These are phyloP conservation scores for Thielaviopsis punctulata DNA, from an alignment of 2,329 filamentous ascomycete species.

Conservation along the genomic window DNA sequence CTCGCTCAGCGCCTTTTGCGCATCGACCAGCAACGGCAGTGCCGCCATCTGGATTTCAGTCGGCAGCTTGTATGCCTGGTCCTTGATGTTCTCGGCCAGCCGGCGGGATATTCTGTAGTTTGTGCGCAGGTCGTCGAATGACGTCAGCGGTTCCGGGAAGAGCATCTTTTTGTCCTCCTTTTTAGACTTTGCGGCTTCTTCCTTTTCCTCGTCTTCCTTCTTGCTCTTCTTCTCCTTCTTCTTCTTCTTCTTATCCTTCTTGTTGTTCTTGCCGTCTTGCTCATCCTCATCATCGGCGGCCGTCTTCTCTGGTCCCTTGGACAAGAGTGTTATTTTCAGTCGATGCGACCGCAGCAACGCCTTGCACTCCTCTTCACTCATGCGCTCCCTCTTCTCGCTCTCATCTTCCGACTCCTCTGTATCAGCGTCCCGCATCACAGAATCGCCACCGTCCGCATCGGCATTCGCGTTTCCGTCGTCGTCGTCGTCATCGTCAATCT, in stretches of 20 bases:
- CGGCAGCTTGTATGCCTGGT: conserved; percentile 73
- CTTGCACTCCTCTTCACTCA: conserved; percentile 56
- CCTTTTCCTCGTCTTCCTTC: conserved; percentile 22
- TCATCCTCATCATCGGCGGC: too few relatives aligned
- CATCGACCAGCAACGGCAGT: conserved; percentile 57
- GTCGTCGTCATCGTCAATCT: conserved; percentile 18
- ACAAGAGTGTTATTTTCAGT: conserved; percentile 68
- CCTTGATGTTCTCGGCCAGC: conserved; percentile 59
- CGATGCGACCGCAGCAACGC: conserved; percentile 63
- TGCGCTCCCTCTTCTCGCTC: conserved; percentile 13
- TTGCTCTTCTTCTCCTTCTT: conserved; percentile 27
- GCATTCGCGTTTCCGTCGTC: conserved; percentile 11
- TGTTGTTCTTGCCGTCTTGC: too few relatives aligned
- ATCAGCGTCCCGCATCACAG: conserved; percentile 14
- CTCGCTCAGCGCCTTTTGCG: conserved; percentile 29
- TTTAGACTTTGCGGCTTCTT: conserved; percentile 16
- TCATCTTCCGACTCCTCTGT: conserved; percentile 16
- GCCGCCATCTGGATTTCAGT: conserved; percentile 88
- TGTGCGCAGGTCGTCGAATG: conserved; percentile 55
- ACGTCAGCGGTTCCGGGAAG: conserved; percentile 62
- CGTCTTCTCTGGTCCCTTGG: conserved; percentile 20
- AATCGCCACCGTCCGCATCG: conserved; percentile 13
- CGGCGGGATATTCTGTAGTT: conserved; percentile 57
- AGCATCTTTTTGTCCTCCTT: conserved; percentile 43
- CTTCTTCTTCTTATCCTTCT: conserved; percentile 35